Base-by-base conservation (phyloP, 371 early-diverging fungal genomes). In the Apophysomyces ossiformis region DNA sequence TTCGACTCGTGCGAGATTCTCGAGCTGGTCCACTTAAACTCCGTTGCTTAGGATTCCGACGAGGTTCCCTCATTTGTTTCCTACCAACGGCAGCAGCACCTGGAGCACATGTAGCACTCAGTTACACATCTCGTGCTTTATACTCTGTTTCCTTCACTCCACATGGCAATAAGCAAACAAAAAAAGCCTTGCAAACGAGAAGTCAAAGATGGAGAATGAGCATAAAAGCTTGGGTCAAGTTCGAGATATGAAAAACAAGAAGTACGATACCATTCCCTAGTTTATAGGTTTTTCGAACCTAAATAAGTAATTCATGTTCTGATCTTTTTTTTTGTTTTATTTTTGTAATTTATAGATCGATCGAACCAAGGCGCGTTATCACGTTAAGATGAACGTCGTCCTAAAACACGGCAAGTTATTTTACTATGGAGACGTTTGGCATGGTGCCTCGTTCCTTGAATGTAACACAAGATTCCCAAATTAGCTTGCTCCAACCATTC, bases 91-190 rank as follows among this genome's bases (percentile, higher is more conserved):
- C 54, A 50, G 54, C 54, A 50, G 21, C 47, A 47, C 21, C 41
- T 21, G 54, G 54, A 50, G 54, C 54, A 50, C 54, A 50, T 50
- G 54, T 26, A 50, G 54, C 54, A 50, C 54, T 50, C 54, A 50
- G 54, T 50, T 50, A 50, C 54, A 50, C 35, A 50, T 50, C 54
- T 50, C 54, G 54, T 50, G 54, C 54, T 50, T 4, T 41, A 41
- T 41, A 41, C 54, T 50, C 21, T 21, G 7, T 50, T 50, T 50
- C 21, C 32, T 26, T 50, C 21, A 16, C 21, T 21, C 21, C 54
- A 18, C 54, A 21, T 50, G 21, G 21, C 54, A 41, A 41, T 11
- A 41, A 13, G 41, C 2, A 41, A 41, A 1, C 9, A 32, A 21
- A 16, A 50, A 9, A 32, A n/a, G 35, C 54, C 16, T 21, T 1